A percentile compares a stretch with the other conserved stretches of the same genome.
phyloP scores from a whole-genome alignment of 805 yeast genomes.

The Saccharomyces jurei region DNA sequence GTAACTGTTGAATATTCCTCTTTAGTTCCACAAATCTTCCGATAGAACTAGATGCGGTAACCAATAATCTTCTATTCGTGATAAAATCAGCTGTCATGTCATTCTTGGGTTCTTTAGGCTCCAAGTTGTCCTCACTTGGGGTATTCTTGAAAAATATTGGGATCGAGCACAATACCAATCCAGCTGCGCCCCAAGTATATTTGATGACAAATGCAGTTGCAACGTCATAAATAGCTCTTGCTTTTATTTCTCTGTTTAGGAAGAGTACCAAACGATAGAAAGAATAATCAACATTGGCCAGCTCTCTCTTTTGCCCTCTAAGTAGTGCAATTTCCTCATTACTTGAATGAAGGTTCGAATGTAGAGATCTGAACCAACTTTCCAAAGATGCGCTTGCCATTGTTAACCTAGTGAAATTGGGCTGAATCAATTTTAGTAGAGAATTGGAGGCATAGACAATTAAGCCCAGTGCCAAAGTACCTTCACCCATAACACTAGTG shows the following conservation, averaged over 20 bases:
- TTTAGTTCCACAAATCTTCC: constrained; percentile 82
- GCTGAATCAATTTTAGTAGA: constrained; percentile 66
- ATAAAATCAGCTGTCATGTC: constrained; percentile 73
- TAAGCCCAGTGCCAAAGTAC: constrained; percentile 67
- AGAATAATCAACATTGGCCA: constrained; percentile 65
- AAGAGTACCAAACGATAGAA: constrained; percentile 78
- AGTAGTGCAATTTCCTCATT: constrained; percentile 83
- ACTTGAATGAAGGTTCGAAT: constrained; percentile 69
- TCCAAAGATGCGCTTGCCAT: constrained; percentile 71
- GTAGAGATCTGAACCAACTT: constrained; percentile 75
- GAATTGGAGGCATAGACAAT: constrained; percentile 76
- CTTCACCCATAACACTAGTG: constrained; percentile 49
- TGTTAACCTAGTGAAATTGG: constrained; percentile 79
- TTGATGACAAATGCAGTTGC: constrained; percentile 84
- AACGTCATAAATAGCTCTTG: constrained; percentile 71
- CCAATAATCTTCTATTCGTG: constrained; percentile 74
- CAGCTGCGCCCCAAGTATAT: constrained; percentile 94
- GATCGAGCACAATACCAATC: constrained; percentile 75
- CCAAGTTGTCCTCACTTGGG: constrained; percentile 8
- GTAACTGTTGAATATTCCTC: constrained; percentile 71
- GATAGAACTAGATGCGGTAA: constrained; percentile 80
- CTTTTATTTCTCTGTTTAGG: constrained; percentile 64
- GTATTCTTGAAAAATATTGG: constrained; percentile 65
- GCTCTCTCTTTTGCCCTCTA: constrained; percentile 73
- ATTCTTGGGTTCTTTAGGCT: not conserved